phyloP scores from a whole-genome alignment of 345 rosid genomes.

The Excoecaria agallocha region DNA sequence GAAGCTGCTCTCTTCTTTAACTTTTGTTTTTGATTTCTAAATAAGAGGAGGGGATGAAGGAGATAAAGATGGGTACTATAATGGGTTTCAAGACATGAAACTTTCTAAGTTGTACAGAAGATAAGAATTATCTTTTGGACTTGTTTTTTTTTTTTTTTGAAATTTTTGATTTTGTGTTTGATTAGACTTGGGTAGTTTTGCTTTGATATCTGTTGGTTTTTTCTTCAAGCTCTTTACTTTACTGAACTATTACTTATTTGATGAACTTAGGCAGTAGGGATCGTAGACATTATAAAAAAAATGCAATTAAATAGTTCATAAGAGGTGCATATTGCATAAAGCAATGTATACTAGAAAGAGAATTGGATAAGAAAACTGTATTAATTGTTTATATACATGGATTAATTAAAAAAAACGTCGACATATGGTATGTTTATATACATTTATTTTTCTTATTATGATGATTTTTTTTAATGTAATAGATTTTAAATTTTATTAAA shows the following conservation, averaged over 20 bases:
- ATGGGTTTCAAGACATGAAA: constrained; percentile 41
- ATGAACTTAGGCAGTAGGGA: not conserved
- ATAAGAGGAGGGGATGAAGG: constrained; percentile 12
- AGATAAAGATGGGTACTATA: constrained; percentile 31
- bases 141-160: constrained; percentile 1
- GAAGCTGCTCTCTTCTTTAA: constrained; percentile 27
- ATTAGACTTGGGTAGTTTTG: constrained; percentile 25
- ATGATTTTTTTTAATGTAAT: too few species aligned
- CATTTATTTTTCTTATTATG: too few species aligned
- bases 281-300: not conserved
- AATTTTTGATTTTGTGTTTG: constrained; percentile 5
- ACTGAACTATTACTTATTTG: not conserved
- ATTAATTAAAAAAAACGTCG: too few species aligned
- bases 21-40: not conserved
- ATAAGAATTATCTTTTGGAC: constrained; percentile 44
- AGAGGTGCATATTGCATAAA: too few species aligned
- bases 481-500: too few species aligned
- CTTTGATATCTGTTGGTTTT: constrained; percentile 37
- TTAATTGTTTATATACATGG: too few species aligned
- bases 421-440: too few species aligned
- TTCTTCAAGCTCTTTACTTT: not conserved
- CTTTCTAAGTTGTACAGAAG: constrained; percentile 55
- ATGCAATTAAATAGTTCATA: too few species aligned
- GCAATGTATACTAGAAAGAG: too few species aligned
- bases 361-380: too few species aligned